Conservation (phyloP, 257 asterid genomes). For the Paraleonurus japonicus region DNA sequence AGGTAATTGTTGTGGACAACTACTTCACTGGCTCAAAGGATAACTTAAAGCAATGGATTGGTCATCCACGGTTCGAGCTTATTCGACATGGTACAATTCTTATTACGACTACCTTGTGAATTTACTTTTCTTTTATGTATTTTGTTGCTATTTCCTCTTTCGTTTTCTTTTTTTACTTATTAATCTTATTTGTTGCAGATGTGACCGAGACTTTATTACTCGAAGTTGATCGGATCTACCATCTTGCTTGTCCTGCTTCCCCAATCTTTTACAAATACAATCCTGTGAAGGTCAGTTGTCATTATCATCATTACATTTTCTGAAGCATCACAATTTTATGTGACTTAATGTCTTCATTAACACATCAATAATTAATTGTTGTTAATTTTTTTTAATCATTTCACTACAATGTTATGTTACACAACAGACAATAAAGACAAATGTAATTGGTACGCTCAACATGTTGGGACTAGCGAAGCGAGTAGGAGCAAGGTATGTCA, state of each 20-base stretch:
- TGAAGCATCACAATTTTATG: background rate
- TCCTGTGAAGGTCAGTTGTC: conserved; percentile 72
- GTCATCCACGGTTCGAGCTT: conserved; percentile 95
- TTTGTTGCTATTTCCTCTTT: background rate
- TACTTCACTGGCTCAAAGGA: conserved; percentile 91
- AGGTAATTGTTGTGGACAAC: conserved; percentile 93
- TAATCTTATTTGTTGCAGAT: conserved; percentile 39
- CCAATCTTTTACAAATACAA: conserved; percentile 92
- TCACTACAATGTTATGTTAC: conserved; percentile 2
- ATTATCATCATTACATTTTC: background rate
- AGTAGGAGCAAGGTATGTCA: conserved; percentile 82
- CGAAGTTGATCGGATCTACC: conserved; percentile 91
- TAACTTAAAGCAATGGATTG: conserved; percentile 85
- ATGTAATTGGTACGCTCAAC: conserved; percentile 92
- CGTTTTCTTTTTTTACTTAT: background rate
- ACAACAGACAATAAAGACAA: conserved; percentile 88
- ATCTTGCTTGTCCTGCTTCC: conserved; percentile 98
- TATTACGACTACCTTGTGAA: background rate
- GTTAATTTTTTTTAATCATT: background rate
- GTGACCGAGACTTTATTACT: conserved; percentile 83
- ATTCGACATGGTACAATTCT: conserved; percentile 68
- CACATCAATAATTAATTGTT: background rate
- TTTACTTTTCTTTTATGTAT: background rate
- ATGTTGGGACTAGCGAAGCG: conserved; percentile 98
- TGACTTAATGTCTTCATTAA: background rate